Evolutionary conservation across 2,329 filamentous ascomycete genomes (phyloP).

Genomic region (Ascochyta fabae): DNA sequence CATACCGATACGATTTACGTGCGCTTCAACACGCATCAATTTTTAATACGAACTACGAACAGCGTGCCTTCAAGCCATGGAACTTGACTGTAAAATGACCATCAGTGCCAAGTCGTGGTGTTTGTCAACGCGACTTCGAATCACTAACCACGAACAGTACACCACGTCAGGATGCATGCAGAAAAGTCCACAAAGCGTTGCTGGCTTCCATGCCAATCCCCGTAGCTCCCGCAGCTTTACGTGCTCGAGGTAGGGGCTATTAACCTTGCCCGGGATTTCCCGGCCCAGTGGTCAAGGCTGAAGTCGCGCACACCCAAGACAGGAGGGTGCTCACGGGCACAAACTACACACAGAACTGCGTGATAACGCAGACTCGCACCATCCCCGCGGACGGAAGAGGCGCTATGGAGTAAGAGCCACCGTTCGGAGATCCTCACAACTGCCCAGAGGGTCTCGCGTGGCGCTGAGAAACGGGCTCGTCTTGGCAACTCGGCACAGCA

Average conservation of each 20-base stretch:
- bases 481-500: slow-evolving; percentile 26
- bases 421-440: neutral
- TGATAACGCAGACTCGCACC: slow-evolving; percentile 3
- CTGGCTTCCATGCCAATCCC: slow-evolving; percentile 1
- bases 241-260: slow-evolving; percentile 3
- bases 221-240: neutral
- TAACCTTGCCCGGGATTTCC: slow-evolving; percentile 9
- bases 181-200: neutral
- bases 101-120: slow-evolving; percentile 2
- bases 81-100: neutral
- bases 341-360: neutral
- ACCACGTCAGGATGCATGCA: slow-evolving; percentile 1
- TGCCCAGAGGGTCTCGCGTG: slow-evolving; percentile 17
- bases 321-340: slow-evolving; percentile 11
- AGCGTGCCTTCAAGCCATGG: neutral
- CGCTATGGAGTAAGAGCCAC: slow-evolving; percentile 6
- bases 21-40: slow-evolving; percentile 33
- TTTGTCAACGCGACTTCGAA: neutral
- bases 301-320: neutral
- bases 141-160: neutral
- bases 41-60: neutral
- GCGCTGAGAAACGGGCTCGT: slow-evolving; percentile 15
- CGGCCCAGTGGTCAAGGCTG: neutral
- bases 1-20: slow-evolving; percentile 8
- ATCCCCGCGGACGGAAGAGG: slow-evolving; percentile 12